phyloP scores from a whole-genome alignment of 2,329 filamentous ascomycete genomes.

The Fusarium gaditjirri region DNA sequence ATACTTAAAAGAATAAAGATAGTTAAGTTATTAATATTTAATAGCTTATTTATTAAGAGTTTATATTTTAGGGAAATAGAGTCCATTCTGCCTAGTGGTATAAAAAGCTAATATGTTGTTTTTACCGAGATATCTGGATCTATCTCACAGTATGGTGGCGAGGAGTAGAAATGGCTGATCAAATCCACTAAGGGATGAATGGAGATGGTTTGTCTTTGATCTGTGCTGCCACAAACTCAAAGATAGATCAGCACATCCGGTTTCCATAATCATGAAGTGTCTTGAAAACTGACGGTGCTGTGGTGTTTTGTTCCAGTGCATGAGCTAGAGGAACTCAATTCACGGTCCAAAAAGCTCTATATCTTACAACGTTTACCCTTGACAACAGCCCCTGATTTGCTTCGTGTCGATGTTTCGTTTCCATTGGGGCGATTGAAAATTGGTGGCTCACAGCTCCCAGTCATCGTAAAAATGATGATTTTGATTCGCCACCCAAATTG shows the following conservation, averaged over 20 bases:
- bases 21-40: too few relatives aligned
- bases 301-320: not conserved
- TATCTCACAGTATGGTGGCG: too few relatives aligned
- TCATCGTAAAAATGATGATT: not conserved
- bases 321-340: not conserved
- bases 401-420: not conserved
- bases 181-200: not conserved
- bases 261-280: not conserved
- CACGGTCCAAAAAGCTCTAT: not conserved
- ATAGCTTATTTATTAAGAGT: too few relatives aligned
- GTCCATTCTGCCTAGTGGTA: too few relatives aligned
- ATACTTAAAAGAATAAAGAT: too few relatives aligned
- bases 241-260: not conserved
- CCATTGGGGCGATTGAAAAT: not conserved
- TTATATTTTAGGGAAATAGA: too few relatives aligned
- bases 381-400: not conserved
- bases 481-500: not conserved
- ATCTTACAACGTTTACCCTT: not conserved
- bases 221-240: not conserved
- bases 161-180: too few relatives aligned
- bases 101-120: too few relatives aligned
- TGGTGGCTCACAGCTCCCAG: not conserved
- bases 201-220: not conserved
- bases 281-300: not conserved
- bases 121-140: too few relatives aligned